Evolutionary conservation across 257 asterid genomes (phyloP).

Genomic region (Nicotiana knightiana): DNA sequence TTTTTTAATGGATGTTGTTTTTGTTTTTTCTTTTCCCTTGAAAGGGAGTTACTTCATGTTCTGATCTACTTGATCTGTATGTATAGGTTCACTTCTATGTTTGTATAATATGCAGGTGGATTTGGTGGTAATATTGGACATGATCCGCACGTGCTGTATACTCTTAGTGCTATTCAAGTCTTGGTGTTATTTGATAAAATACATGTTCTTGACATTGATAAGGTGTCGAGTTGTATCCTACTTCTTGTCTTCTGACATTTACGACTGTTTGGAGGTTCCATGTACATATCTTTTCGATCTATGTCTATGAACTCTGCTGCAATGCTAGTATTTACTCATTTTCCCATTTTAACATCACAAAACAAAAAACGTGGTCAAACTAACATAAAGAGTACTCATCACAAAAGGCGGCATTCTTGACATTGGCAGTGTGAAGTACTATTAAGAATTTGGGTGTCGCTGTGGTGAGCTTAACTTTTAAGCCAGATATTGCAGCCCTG

Average conservation of each 20-base stretch:
- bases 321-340: background rate
- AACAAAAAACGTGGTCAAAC: background rate
- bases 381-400: background rate
- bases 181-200: slow-evolving; percentile 76
- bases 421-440: background rate
- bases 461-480: slow-evolving; percentile 41
- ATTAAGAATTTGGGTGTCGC: background rate
- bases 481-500: slow-evolving; percentile 69
- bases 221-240: slow-evolving; percentile 82
- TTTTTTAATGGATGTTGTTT: background rate
- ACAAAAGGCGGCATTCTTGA: background rate
- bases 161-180: slow-evolving; percentile 90
- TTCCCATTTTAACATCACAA: background rate
- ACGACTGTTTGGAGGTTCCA: background rate
- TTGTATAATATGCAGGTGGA: slow-evolving; percentile 52
- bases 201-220: slow-evolving; percentile 65
- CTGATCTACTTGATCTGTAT: background rate
- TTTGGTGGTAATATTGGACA: slow-evolving; percentile 95
- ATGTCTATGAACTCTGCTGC: background rate
- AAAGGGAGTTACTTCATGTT: background rate
- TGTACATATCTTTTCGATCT: background rate
- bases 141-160: slow-evolving; percentile 77
- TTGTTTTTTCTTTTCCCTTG: background rate
- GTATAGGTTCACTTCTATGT: background rate
- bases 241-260: background rate